Conservation (phyloP, 106 monocot species). For the Dioscorea zingiberensis region DNA sequence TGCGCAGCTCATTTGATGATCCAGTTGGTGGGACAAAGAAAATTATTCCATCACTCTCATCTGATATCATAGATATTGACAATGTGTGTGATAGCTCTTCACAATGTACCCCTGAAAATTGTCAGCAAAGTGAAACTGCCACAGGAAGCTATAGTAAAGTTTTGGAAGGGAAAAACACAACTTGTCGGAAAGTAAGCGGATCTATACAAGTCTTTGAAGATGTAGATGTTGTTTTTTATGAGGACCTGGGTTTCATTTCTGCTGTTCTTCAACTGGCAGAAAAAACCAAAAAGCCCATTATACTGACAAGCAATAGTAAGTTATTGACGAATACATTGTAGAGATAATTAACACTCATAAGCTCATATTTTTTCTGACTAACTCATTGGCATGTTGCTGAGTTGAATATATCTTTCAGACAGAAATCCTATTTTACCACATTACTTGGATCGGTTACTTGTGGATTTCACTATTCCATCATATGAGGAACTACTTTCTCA, state of each 20-base stretch:
- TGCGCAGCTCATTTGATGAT: constrained; percentile 54
- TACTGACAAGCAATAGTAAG: constrained; percentile 94
- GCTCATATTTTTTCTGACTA: background rate
- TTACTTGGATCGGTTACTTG: constrained; percentile 32
- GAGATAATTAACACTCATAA: background rate
- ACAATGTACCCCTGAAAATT: background rate
- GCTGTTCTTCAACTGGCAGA: constrained; percentile 82
- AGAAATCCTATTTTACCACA: constrained; percentile 68
- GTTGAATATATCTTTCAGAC: constrained; percentile 29
- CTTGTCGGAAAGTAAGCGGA: constrained; percentile 43
- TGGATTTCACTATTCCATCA: constrained; percentile 69
- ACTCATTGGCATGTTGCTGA: background rate
- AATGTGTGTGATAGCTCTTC: constrained; percentile 8
- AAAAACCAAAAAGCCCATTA: constrained; percentile 83
- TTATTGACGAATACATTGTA: background rate
- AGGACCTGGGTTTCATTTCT: constrained; percentile 84
- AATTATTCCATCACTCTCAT: constrained; percentile 1
- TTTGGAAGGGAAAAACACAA: constrained; percentile 11
- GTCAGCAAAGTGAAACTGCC: constrained; percentile 1
- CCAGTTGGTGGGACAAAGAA: constrained; percentile 13
- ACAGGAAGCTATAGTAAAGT: constrained; percentile 1
- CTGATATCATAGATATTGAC: constrained; percentile 15
- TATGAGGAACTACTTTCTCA: constrained; percentile 55
- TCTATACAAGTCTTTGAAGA: constrained; percentile 92
- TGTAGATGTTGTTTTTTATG: constrained; percentile 87